Evolutionary conservation across 441 rosid species (phyloP).

Genomic region (Brassica hybrid): DNA sequence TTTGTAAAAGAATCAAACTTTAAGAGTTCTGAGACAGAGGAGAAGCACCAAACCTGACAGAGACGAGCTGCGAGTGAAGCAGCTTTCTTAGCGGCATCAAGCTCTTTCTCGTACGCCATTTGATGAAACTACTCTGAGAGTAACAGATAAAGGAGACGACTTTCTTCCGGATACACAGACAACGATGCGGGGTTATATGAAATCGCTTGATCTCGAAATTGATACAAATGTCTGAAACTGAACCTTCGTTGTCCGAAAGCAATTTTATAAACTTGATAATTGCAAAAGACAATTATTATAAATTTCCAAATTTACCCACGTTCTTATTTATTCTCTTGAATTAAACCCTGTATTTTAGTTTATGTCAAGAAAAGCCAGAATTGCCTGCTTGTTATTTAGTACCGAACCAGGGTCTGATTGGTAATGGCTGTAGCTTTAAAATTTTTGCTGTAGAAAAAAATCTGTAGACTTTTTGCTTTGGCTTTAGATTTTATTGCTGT

Average conservation of each 20-base stretch:
- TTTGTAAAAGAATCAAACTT: not conserved
- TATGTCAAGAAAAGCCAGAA: not conserved
- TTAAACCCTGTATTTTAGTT: not conserved
- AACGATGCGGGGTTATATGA: constrained; percentile 27
- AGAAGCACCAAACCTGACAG: constrained; percentile 62
- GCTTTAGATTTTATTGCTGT: too few species aligned
- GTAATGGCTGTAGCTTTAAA: too few species aligned
- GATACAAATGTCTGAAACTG: constrained; percentile 27
- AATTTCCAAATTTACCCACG: not conserved
- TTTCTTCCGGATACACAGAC: constrained; percentile 28
- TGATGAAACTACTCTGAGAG: constrained; percentile 47
- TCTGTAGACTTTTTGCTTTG: too few species aligned
- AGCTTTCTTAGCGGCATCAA: constrained; percentile 90
- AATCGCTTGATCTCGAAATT: constrained; percentile 23
- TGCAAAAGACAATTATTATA: constrained; percentile 14
- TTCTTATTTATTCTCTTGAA: not conserved
- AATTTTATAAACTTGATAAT: constrained; percentile 40
- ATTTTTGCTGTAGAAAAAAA: too few species aligned
- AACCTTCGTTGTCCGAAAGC: constrained; percentile 28
- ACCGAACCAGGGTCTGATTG: not conserved
- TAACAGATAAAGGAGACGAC: constrained; percentile 30
- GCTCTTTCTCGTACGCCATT: constrained; percentile 83
- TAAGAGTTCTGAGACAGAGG: not conserved
- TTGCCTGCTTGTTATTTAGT: not conserved
- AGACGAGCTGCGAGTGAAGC: constrained; percentile 89